phyloP scores from a whole-genome alignment of 2,329 filamentous ascomycete genomes.

The Exophiala oligosperma region DNA sequence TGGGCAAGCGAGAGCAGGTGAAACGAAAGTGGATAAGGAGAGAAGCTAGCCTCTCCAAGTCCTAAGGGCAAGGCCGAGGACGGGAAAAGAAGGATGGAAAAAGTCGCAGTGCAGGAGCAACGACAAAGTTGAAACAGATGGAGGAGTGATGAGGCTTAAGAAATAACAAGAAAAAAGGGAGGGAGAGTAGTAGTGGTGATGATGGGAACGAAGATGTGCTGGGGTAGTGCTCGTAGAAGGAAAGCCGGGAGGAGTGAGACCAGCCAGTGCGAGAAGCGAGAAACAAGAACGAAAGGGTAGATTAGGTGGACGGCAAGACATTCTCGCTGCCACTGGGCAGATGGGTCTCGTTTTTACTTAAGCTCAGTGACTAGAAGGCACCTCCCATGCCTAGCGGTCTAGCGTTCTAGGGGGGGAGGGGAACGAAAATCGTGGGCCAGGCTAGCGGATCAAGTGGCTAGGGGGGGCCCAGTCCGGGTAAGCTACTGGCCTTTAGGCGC shows the following conservation, averaged over 20 bases:
- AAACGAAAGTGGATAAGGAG: constrained; percentile 32
- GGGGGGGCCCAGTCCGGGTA: too few species aligned
- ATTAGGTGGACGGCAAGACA: constrained; percentile 3
- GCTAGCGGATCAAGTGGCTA: not conserved
- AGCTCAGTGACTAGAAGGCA: constrained; percentile 1
- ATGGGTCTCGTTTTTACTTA: not conserved
- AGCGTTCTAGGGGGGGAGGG: constrained; percentile 5
- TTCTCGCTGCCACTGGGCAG: not conserved
- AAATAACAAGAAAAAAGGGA: constrained; percentile 11
- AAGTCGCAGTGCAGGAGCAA: constrained; percentile 22
- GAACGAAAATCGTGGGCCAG: constrained; percentile 12
- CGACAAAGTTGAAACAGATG: constrained; percentile 23
- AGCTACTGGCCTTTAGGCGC: not conserved
- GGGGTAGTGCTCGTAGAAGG: not conserved
- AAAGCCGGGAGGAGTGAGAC: constrained; percentile 14
- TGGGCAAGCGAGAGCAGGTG: constrained; percentile 27
- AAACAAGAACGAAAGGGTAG: constrained; percentile 17
- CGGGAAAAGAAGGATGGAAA: constrained; percentile 23
- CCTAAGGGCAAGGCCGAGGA: constrained; percentile 21
- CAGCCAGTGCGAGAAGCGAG: constrained; percentile 20
- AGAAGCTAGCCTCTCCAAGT: constrained; percentile 30
- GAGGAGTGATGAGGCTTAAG: constrained; percentile 10
- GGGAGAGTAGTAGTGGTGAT: constrained; percentile 4
- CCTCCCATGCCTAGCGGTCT: not conserved
- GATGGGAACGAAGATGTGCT: too few species aligned